Base-by-base conservation (phyloP, 2,329 filamentous ascomycete genomes). In the Lachnellula arida region DNA sequence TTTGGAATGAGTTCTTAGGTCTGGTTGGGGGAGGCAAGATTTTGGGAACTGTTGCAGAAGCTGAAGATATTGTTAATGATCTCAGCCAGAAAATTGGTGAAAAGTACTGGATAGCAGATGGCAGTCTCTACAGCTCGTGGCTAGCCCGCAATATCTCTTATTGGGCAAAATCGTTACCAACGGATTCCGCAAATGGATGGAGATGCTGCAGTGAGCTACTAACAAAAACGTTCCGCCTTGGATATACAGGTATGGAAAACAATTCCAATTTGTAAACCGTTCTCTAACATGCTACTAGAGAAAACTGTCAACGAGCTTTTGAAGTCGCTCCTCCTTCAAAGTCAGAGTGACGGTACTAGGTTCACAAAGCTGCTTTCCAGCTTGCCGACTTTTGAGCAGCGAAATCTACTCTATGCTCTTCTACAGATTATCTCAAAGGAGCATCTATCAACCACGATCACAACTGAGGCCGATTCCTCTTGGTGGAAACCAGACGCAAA, bases 1-100 rank as follows among this genome's bases (percentile, higher is more conserved):
- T 82, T 37, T 88, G 85, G 86, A 84, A 80, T 65, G 85, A 89
- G 60, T 75, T 82, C 53, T 70, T 82, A n/a, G 73, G 75, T 14
- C 72, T 86, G 28, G 64, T 85, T 44, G 83, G 78, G 23, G 81
- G 82, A 22, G 83, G 86, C 52, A 84, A 78, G 64, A 65, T 88
- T 5, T 63, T 87, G 1, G 79, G 82, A 1, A 72, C 77, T 22
- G 73, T 76, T 59, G 84, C 84, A 23, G 82, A 87, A 70, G 76
- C 76, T 14, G 69, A 78, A 51, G 64, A 70, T 53, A 60, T 74
- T n/a, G 60, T 72, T 19, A 70, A 71, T 55, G 64, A 70, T 5
- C 53, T 65, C 12, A 65, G 64, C 28, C 61, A 47, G 28, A 62
- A 48, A 55, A 60, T 55, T 62, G 54, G 42, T 23, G 54, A 63